A percentile compares a stretch with the other conserved stretches of the same genome.
These are phyloP conservation scores for Colletotrichum limetticola DNA, from an alignment of 2,329 filamentous ascomycete species.

Conservation along the genomic window DNA sequence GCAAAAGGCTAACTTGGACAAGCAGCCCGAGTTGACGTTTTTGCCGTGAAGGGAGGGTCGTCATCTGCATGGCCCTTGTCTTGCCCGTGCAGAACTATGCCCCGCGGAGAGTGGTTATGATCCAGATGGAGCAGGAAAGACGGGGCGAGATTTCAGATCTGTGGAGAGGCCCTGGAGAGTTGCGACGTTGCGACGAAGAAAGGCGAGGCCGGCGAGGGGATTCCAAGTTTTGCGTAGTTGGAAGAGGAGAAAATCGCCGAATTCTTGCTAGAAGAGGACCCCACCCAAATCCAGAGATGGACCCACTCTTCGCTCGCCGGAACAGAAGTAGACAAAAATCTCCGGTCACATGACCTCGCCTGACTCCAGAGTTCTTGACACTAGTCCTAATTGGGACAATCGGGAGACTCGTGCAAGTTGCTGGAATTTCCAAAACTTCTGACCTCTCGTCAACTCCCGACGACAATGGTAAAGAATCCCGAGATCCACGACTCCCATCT, in stretches of 20 bases:
- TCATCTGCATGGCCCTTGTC: not conserved
- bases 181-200: conserved; percentile 7
- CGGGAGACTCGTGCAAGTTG: too few relatives aligned
- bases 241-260: conserved; percentile 17
- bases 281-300: not conserved
- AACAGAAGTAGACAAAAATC: not conserved
- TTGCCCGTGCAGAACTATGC: conserved; percentile 15
- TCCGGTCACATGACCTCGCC: not conserved
- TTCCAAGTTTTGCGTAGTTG: conserved; percentile 21
- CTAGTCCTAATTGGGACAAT: not conserved
- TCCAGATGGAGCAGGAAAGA: conserved; percentile 29
- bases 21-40: conserved; percentile 23
- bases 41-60: not conserved
- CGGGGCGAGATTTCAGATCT: conserved; percentile 32
- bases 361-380: fast-evolving
- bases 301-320: not conserved
- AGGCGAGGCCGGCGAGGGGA: conserved; percentile 16
- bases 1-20: conserved; percentile 24
- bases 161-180: conserved; percentile 20
- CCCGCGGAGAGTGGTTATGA: conserved; percentile 2
- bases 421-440: not conserved
- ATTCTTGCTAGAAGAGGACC: not conserved
- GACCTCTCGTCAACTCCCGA: not conserved
- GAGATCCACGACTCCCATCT: conserved; percentile 6
- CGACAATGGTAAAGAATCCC: not conserved